Evolutionary conservation across 2,329 filamentous ascomycete genomes (phyloP), one percentile per base, ranked within the genome.

Genomic region (Sporothrix sp.): DNA sequence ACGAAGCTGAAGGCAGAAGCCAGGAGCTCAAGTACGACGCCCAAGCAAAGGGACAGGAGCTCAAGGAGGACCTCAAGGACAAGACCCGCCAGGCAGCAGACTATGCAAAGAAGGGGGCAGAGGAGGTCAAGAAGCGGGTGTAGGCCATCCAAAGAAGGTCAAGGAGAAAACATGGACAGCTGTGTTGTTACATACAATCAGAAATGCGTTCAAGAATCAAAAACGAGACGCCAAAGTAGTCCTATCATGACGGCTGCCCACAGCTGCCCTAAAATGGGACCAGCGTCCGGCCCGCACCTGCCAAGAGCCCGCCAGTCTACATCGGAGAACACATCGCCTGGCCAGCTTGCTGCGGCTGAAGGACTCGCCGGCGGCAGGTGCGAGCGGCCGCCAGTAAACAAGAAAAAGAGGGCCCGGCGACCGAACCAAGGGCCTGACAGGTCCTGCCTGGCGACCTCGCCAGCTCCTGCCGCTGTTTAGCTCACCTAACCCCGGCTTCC

Each of bases 11-110:
- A 27, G 52, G 50, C 40, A 79, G 79, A 60, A 66, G 71, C 45
- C 76, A 76, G 63, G 65, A 73, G 18, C 65, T 65, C 23, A 49
- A 44, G 20, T 16, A 21, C 10, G 39, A 50, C 2, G 52, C 56
- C 25, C 51, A 55, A 14, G 59, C 56, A n/a, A 65, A 66, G 58
- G 62, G 57, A 55, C 65, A 66, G 32, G 71, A 73, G 56, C 52
- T 56, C 10, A 56, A 56, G 35, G 59, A 56, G 59, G 62, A 62
- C 48, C 52, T 57, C 4, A 61, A 68, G 56, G 66, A 67, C 36
- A 72, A 73, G n/a, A 64, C 71, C 58, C 64, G 66, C 2, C 66
- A 74, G 58, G 71, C 71, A 0, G 59, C 63, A 25, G 65, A 65
- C 18, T 64, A 71, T 59, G 64, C 66, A 1, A 66, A 74, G 57